Evolutionary conservation across 2,329 filamentous ascomycete genomes (phyloP).

Genomic region (Nannizziopsis arthrosporioides): DNA sequence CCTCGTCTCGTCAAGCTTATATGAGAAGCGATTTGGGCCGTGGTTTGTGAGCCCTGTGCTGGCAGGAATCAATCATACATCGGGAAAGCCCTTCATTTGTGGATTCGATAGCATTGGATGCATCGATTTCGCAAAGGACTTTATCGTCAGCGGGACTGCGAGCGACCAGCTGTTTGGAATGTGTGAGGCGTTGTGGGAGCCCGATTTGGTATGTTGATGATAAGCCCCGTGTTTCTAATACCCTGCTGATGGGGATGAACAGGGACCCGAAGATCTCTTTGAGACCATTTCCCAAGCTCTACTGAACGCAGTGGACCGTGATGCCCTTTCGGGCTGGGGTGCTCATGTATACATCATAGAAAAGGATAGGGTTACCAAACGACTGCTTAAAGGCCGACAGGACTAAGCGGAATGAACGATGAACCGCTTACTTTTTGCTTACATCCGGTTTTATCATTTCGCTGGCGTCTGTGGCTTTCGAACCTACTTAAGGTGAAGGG

Average conservation of each 20-base stretch:
- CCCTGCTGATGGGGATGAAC: background rate
- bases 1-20: constrained; percentile 78
- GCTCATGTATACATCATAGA: constrained; percentile 99
- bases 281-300: constrained; percentile 96
- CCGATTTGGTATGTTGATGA: constrained; percentile 62
- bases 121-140: constrained; percentile 99
- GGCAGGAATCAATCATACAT: constrained; percentile 88
- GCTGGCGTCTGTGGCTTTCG: constrained; percentile 5
- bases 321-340: constrained; percentile 94
- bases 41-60: constrained; percentile 94
- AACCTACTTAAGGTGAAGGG: constrained; percentile 4
- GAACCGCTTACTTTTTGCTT: constrained; percentile 1
- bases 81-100: constrained; percentile 91
- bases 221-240: background rate
- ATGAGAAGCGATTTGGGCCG: constrained; percentile 90
- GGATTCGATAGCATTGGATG: constrained; percentile 98
- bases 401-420: constrained; percentile 46
- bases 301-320: constrained; percentile 89
- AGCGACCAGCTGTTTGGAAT: constrained; percentile 98
- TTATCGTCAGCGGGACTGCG: constrained; percentile 93
- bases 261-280: constrained; percentile 89
- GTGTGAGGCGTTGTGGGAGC: constrained; percentile 96
- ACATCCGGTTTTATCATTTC: constrained; percentile 5
- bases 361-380: constrained; percentile 99
- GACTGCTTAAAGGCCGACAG: constrained; percentile 94